Evolutionary conservation across 116 monocot species (phyloP).

Genomic region (Posidonia oceanica): DNA sequence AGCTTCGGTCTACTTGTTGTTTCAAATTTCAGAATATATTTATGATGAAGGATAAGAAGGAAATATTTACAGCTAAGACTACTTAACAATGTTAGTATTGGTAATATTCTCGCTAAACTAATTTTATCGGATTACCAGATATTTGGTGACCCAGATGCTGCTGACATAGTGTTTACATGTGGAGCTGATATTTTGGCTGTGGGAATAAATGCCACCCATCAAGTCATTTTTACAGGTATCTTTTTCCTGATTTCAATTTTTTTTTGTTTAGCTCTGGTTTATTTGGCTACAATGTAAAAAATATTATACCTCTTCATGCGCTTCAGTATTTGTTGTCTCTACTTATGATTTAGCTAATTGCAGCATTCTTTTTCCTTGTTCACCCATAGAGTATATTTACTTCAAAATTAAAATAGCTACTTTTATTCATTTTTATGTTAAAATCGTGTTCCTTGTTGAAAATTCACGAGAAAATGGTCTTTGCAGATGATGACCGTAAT

Average conservation of each 20-base stretch:
- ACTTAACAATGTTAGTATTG: background rate
- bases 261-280: background rate
- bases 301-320: too few relatives aligned
- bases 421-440: background rate
- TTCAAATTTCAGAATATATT: background rate
- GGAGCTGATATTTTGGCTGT: conserved; percentile 86
- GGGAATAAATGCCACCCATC: conserved; percentile 94
- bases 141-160: conserved; percentile 93
- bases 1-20: background rate
- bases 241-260: background rate
- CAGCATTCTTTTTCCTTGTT: too few relatives aligned
- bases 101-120: too few relatives aligned
- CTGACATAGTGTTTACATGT: conserved; percentile 88
- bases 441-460: background rate
- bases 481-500: conserved; percentile 54
- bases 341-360: too few relatives aligned
- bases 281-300: too few relatives aligned
- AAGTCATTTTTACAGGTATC: conserved; percentile 76
- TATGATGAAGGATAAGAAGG: background rate
- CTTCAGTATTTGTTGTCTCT: too few relatives aligned
- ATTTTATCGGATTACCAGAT: conserved; percentile 37
- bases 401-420: background rate
- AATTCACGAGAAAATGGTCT: background rate
- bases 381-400: too few relatives aligned
- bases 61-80: background rate